A percentile compares a stretch with the other conserved stretches of the same genome.
Conservation (phyloP, 768 basidiomycete genomes). For the Amanita pallidorosea region DNA sequence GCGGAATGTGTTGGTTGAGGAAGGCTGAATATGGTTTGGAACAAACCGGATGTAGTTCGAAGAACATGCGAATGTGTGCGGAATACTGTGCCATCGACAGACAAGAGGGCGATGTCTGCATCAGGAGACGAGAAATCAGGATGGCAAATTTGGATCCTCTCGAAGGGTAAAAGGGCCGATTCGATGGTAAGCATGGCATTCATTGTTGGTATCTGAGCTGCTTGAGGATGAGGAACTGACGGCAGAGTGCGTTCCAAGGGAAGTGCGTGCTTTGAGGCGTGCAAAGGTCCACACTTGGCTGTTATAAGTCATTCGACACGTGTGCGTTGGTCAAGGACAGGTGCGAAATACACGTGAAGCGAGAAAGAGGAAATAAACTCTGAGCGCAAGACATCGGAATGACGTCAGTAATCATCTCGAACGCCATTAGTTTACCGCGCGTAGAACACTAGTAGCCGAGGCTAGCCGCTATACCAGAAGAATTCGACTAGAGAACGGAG, state of each 20-base stretch:
- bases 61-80: constrained; percentile 37
- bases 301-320: background rate
- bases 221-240: background rate
- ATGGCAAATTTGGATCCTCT: constrained; percentile 5
- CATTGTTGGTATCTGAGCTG: background rate
- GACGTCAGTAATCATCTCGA: background rate
- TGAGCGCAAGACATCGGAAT: background rate
- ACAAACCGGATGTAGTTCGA: constrained; percentile 41
- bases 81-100: constrained; percentile 28
- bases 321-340: background rate
- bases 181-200: background rate
- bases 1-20: constrained; percentile 22
- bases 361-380: background rate
- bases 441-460: background rate
- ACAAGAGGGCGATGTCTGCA: constrained; percentile 12
- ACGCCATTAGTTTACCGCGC: background rate
- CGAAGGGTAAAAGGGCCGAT: background rate
- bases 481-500: too few relatives aligned
- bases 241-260: background rate
- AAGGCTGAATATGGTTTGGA: constrained; percentile 37
- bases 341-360: background rate
- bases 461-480: background rate
- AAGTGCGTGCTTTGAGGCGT: background rate
- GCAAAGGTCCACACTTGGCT: background rate
- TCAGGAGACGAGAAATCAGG: constrained; percentile 9